Evolutionary conservation across 2,329 filamentous ascomycete species (phyloP).

Genomic region (Thelonectria blattea): DNA sequence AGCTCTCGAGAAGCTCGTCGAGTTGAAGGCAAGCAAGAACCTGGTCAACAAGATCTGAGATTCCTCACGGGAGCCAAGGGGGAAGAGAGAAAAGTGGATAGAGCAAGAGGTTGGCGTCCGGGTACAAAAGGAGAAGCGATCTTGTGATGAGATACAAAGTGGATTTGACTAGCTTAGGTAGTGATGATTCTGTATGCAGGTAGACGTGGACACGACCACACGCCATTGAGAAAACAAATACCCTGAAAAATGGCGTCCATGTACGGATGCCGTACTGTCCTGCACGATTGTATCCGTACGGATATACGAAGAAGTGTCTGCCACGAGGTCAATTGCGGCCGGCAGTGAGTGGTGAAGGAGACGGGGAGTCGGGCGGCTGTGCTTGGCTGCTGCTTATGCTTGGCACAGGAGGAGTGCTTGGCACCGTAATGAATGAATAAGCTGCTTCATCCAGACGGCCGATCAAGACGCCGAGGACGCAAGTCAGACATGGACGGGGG

Average conservation of each 20-base stretch:
- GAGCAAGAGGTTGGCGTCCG: conserved; percentile 17
- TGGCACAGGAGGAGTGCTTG: too few species aligned
- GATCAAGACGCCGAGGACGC: too few species aligned
- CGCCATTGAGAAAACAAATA: conserved; percentile 26
- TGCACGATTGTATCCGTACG: too few species aligned
- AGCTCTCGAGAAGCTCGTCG: conserved; percentile 60
- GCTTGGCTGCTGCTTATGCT: too few species aligned
- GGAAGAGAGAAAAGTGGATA: conserved; percentile 14
- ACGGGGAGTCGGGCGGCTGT: too few species aligned
- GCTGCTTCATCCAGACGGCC: too few species aligned
- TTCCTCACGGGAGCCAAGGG: neutral
- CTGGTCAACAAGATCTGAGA: conserved; percentile 44
- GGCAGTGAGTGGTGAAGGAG: neutral
- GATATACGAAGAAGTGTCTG: too few species aligned
- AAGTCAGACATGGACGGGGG: too few species aligned
- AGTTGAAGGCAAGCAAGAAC: conserved; percentile 55
- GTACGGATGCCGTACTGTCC: too few species aligned
- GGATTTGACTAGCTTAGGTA: conserved; percentile 7
- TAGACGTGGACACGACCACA: conserved; percentile 21
- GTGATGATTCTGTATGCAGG: conserved; percentile 8
- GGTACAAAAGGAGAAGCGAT: conserved; percentile 33
- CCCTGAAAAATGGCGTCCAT: conserved; percentile 12
- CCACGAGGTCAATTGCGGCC: neutral
- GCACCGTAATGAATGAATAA: too few species aligned
- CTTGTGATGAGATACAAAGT: conserved; percentile 19